Evolutionary conservation across 1,284 basidiomycete genomes (phyloP).

Genomic region (Cryptococcus sp.): DNA sequence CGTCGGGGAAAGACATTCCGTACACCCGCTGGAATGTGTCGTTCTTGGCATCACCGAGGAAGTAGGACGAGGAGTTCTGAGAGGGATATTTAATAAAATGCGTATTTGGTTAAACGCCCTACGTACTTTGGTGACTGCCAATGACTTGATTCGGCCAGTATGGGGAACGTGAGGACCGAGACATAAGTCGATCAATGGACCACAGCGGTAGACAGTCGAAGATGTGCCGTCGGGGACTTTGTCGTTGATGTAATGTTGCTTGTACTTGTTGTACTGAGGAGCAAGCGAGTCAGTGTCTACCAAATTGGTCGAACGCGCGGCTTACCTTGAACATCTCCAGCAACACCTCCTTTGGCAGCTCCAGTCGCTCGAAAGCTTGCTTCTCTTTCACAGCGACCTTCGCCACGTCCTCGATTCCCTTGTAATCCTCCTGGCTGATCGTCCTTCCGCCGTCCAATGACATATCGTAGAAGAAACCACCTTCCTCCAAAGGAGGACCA

Average conservation of each 20-base stretch:
- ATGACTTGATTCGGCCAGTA: conserved; percentile 95
- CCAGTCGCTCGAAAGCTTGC: conserved; percentile 93
- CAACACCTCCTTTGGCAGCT: conserved; percentile 89
- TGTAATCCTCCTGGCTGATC: conserved; percentile 79
- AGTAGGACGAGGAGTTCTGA: conserved; percentile 96
- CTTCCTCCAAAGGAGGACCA: conserved; percentile 89
- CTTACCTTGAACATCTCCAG: conserved; percentile 93
- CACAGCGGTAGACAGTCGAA: conserved; percentile 98
- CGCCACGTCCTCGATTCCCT: conserved; percentile 82
- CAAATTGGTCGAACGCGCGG: neutral
- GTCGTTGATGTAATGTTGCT: conserved; percentile 90
- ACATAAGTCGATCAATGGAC: conserved; percentile 97
- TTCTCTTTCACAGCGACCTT: conserved; percentile 92
- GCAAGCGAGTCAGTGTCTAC: neutral
- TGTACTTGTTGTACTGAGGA: conserved; percentile 96
- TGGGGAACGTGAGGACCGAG: conserved; percentile 97
- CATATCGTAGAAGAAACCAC: conserved; percentile 99
- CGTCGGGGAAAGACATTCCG: conserved; percentile 98
- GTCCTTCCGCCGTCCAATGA: conserved; percentile 59
- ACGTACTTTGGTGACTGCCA: conserved; percentile 86
- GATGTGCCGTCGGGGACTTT: conserved; percentile 97
- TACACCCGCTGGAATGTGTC: conserved; percentile 97
- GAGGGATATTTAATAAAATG: neutral
- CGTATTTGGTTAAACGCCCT: neutral
- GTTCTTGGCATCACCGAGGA: conserved; percentile 91